Evolutionary conservation across 1,284 basidiomycete species (phyloP).

Genomic region (Papiliotrema laurentii): DNA sequence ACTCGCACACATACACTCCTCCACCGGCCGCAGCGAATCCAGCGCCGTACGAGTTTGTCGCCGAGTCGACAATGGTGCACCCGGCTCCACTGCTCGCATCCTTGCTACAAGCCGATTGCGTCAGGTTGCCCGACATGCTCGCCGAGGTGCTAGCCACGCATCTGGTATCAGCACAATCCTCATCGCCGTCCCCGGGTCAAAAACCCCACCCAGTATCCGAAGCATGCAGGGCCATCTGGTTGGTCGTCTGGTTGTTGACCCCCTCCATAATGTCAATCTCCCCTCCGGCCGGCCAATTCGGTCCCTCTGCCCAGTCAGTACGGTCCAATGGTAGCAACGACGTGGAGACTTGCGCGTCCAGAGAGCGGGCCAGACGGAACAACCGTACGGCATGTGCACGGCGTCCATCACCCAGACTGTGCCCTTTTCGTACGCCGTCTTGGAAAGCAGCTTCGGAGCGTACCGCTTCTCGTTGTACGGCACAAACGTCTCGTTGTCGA

Average conservation of each 20-base stretch:
- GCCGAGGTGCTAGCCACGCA: neutral
- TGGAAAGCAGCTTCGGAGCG: conserved; percentile 61
- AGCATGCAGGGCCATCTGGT: conserved; percentile 44
- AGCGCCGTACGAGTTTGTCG: conserved; percentile 58
- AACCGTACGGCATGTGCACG: conserved; percentile 59
- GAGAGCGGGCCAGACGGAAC: conserved; percentile 34
- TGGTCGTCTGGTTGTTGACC: conserved; percentile 34
- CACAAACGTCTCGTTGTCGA: conserved; percentile 35
- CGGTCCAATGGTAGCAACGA: neutral
- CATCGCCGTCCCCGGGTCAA: neutral
- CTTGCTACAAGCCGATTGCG: conserved; percentile 36
- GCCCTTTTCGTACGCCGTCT: conserved; percentile 59
- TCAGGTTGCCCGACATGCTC: conserved; percentile 19
- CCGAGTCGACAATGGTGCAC: conserved; percentile 58
- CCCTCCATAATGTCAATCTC: conserved; percentile 45
- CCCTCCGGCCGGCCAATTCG: conserved; percentile 37
- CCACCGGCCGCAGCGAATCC: conserved; percentile 62
- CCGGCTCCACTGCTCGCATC: conserved; percentile 54
- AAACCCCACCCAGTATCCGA: conserved; percentile 13
- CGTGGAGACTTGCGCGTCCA: conserved; percentile 18
- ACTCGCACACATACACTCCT: conserved; percentile 68
- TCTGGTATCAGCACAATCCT: neutral
- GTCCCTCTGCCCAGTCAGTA: conserved; percentile 21
- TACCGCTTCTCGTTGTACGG: conserved; percentile 62
- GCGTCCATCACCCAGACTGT: conserved; percentile 64